Conservation (phyloP, 805 yeast genomes). For the Yueomyces sinensis region DNA sequence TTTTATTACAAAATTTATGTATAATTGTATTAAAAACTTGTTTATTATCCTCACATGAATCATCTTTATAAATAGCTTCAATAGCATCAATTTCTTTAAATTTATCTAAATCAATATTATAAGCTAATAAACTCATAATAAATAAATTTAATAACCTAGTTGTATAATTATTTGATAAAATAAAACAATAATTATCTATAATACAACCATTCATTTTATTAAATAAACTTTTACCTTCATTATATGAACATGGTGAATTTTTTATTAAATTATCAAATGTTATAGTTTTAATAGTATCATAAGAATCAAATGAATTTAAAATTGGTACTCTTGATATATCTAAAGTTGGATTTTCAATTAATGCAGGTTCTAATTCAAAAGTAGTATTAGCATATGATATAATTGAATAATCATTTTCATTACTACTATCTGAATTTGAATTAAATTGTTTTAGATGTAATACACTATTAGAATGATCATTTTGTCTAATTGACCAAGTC, state of each 20-base stretch:
- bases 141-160: conserved; percentile 24
- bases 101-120: conserved; percentile 16
- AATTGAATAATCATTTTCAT: neutral
- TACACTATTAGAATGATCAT: conserved; percentile 82
- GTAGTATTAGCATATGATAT: conserved; percentile 16
- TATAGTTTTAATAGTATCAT: conserved; percentile 2
- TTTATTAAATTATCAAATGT: conserved; percentile 26
- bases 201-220: conserved; percentile 40
- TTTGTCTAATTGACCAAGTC: conserved; percentile 59
- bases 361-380: conserved; percentile 26
- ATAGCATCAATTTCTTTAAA: conserved; percentile 20
- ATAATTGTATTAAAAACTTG: conserved; percentile 39
- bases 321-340: conserved; percentile 1
- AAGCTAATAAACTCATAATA: conserved; percentile 27
- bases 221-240: conserved; percentile 44
- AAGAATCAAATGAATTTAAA: neutral
- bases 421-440: conserved; percentile 4
- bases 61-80: conserved; percentile 17
- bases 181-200: conserved; percentile 31
- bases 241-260: conserved; percentile 39
- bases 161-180: conserved; percentile 24
- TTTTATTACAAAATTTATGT: conserved; percentile 28
- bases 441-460: conserved; percentile 31
- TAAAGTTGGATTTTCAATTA: conserved; percentile 5
- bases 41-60: conserved; percentile 18